These are phyloP conservation scores for Lactifluus piperatus DNA, from an alignment of 768 basidiomycete genomes.

Conservation along the genomic window DNA sequence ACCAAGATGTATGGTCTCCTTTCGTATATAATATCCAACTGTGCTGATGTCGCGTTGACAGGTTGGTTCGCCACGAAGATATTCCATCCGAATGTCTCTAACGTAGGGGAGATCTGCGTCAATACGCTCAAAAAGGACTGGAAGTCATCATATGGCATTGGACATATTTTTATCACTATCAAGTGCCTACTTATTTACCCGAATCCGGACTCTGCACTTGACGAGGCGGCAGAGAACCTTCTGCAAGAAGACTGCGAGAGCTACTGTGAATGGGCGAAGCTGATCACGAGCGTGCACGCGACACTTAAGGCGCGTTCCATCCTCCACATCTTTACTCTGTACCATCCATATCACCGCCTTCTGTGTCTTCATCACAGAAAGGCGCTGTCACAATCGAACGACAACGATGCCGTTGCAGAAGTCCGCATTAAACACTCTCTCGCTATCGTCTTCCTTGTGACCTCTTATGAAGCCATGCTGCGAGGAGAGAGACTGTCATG, in stretches of 20 bases:
- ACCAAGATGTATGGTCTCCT: constrained; percentile 71
- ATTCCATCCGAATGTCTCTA: constrained; percentile 94
- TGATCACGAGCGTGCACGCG: constrained; percentile 90
- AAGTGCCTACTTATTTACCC: constrained; percentile 96
- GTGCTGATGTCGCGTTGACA: constrained; percentile 25
- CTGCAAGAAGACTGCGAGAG: constrained; percentile 82
- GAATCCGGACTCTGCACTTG: constrained; percentile 91
- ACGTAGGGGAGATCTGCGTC: constrained; percentile 87
- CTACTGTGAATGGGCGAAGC: constrained; percentile 77
- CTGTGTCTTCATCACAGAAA: constrained; percentile 25
- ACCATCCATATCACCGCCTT: constrained; percentile 24
- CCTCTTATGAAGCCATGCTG: constrained; percentile 25
- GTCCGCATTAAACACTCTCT: constrained; percentile 33
- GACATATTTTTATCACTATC: constrained; percentile 84
- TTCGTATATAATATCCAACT: not conserved
- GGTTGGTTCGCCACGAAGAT: constrained; percentile 92
- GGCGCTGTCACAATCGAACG: constrained; percentile 23
- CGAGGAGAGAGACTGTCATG: constrained; percentile 47
- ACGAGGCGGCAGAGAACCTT: constrained; percentile 93
- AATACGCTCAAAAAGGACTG: constrained; percentile 97
- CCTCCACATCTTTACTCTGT: constrained; percentile 8
- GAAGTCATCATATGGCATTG: constrained; percentile 86
- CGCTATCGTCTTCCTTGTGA: constrained; percentile 26
- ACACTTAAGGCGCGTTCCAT: constrained; percentile 51
- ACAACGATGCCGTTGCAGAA: constrained; percentile 34